Evolutionary conservation across 1,284 basidiomycete species (phyloP), one percentile per base, ranked within the genome.

Genomic region (Gomphus sp.): DNA sequence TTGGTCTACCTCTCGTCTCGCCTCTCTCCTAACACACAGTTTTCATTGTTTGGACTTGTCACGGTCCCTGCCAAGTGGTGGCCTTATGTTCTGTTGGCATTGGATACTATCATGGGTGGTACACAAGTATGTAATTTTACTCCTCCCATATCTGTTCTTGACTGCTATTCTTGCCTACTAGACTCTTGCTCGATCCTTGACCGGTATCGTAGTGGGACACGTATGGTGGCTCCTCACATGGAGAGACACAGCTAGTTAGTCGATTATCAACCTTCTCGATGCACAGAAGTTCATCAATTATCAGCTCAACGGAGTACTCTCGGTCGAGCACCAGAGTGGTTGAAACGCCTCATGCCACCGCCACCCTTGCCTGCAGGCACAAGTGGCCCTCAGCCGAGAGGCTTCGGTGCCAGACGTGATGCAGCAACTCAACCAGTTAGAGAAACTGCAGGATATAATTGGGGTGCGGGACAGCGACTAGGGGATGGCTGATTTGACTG

Each of bases 181-280:
- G 58, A 22, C 43, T 9, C 52, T 57, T 3, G 79, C 83, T 1
- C 68, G 74, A 56, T 74, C 79, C 52, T 68, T 89, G 34, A 85
- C 86, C 0, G 92, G 91, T 1, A 77, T 88, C 22, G 74, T 91
- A 44, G 78, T 85, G 0, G 91, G 89, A 0, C 89, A 93, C 67
- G 69, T 80, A 3, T 93, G 89, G 88, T 89, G 85, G 82, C 87
- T 84, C 81, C 70, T 77, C 43, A 74, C 86, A 12, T 84, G 80
- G 77, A 79, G 62, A 51, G 59, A 60, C 37, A 64, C 58, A 44
- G 52, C 62, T 39, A 59, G 62, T 36, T 63, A 76, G 56, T 31
- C 28, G 59, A 8, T 33, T 34, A 7, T 33, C 31, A 16, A 14
- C 31, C 25, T 18, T n/a, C 6, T 50, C 18, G 16, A 7, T 25